These are phyloP conservation scores for Capsicum pubescens DNA, from an alignment of 257 asterid genomes.

Conservation along the genomic window DNA sequence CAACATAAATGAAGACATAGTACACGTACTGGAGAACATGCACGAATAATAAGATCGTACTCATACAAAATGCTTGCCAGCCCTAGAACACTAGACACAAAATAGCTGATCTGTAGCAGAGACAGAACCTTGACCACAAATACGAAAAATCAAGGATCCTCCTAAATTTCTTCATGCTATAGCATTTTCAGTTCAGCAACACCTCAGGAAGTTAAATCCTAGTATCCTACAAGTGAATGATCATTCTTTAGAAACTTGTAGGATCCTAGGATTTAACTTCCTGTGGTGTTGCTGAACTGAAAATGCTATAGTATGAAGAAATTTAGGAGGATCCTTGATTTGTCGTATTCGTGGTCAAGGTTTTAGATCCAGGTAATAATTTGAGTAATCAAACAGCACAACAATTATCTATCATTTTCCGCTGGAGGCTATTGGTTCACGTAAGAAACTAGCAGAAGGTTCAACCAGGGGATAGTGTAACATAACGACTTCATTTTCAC, in stretches of 20 bases:
- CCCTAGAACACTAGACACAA: not conserved
- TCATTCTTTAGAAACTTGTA: not conserved
- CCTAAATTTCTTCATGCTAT: not conserved
- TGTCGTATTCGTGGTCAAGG: not conserved
- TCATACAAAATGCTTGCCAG: not conserved
- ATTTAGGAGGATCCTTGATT: not conserved
- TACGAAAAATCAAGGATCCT: not conserved
- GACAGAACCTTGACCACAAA: not conserved
- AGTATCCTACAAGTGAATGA: not conserved
- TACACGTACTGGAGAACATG: not conserved
- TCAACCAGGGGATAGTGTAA: not conserved
- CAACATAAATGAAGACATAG: constrained; percentile 2
- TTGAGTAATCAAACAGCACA: constrained; percentile 17
- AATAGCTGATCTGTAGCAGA: not conserved
- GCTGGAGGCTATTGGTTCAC: not conserved
- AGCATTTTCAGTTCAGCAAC: not conserved
- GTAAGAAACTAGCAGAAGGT: not conserved
- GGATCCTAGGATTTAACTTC: not conserved
- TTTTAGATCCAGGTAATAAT: constrained; percentile 15
- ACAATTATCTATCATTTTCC: not conserved
- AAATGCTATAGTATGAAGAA: not conserved
- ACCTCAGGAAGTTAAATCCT: not conserved
- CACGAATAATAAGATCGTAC: not conserved
- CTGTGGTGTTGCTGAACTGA: not conserved
- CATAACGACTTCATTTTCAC: not conserved